Conservation (phyloP, 768 basidiomycete species). For the Tricholoma terreum region DNA sequence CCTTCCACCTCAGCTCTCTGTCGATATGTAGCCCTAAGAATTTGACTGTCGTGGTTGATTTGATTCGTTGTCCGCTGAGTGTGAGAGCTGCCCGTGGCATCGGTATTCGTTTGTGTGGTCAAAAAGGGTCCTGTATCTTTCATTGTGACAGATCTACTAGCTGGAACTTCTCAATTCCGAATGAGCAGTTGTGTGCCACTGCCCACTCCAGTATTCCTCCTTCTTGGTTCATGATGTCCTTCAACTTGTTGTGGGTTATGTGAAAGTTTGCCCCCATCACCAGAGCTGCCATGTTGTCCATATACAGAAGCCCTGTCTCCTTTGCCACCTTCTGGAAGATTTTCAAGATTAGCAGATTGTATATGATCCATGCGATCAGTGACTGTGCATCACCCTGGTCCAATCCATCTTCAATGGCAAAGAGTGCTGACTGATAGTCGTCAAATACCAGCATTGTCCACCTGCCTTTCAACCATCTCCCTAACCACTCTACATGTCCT, state of each 20-base stretch:
- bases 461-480: neutral
- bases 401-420: constrained; percentile 22
- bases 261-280: constrained; percentile 5
- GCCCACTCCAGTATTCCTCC: constrained; percentile 22
- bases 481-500: constrained; percentile 14
- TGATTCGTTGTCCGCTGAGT: neutral
- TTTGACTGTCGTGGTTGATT: neutral
- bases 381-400: constrained; percentile 33
- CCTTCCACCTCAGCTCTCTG: neutral
- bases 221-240: neutral
- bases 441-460: constrained; percentile 19
- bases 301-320: neutral
- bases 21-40: neutral
- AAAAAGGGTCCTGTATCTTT: neutral
- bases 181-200: constrained; percentile 19
- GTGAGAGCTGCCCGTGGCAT: neutral
- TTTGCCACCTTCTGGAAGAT: constrained; percentile 5
- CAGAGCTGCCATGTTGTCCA: constrained; percentile 6
- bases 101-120: neutral
- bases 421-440: constrained; percentile 13
- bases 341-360: constrained; percentile 24
- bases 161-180: constrained; percentile 19
- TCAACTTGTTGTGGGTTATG: constrained; percentile 1
- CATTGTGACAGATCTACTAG: constrained; percentile 1
- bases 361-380: constrained; percentile 28